Percentiles rank a stretch among this genome's conserved stretches.
Evolutionary conservation across 2,329 filamentous ascomycete genomes (phyloP).

Genomic region (Apiospora malaysiana): DNA sequence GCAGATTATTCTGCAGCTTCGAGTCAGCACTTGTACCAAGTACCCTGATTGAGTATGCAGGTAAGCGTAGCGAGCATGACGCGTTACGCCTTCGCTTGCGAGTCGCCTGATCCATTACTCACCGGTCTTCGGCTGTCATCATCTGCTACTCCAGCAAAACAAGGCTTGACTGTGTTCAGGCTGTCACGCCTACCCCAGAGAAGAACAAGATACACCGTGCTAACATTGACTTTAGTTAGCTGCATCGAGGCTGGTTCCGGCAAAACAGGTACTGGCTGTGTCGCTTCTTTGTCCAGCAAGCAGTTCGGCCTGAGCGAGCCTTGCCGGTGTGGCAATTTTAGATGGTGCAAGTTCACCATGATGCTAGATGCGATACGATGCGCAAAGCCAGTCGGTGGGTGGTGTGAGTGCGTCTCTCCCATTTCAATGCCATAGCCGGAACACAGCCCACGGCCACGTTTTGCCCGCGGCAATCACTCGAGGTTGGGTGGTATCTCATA

Average conservation of each 20-base stretch:
- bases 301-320: background rate
- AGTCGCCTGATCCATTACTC: background rate
- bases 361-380: background rate
- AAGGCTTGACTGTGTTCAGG: background rate
- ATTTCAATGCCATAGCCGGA: background rate
- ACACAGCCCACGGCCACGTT: background rate
- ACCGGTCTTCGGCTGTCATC: background rate
- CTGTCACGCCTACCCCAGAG: background rate
- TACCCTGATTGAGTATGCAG: background rate
- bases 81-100: background rate
- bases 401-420: background rate
- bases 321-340: background rate
- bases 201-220: background rate
- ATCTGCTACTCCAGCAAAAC: background rate
- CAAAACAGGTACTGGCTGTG: background rate
- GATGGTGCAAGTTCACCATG: background rate
- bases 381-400: background rate
- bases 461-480: constrained; percentile 3
- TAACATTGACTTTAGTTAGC: background rate
- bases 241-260: background rate
- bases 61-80: background rate
- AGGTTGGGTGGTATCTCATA: background rate
- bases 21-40: background rate
- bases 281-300: background rate
- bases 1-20: background rate